Conservation (phyloP, 2,329 filamentous ascomycete species). For the Claviceps paspali region DNA sequence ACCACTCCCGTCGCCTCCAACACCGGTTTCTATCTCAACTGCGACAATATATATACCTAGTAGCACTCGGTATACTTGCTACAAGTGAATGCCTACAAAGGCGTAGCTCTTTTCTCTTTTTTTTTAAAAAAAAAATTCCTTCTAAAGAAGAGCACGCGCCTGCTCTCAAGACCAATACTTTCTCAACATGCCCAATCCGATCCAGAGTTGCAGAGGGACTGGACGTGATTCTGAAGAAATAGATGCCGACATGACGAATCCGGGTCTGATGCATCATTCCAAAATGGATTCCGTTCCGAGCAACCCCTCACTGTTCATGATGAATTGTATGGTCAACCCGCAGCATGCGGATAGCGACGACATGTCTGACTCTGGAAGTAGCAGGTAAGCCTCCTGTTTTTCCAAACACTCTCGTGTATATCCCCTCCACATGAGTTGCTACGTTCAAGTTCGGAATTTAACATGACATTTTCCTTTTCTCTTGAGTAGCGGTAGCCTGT, state of each 20-base stretch:
- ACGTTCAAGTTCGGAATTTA: slow-evolving; percentile 4
- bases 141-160: too few relatives aligned
- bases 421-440: too few relatives aligned
- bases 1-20: too few relatives aligned
- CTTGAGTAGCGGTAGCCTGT: slow-evolving; percentile 2
- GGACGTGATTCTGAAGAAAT: slow-evolving; percentile 12
- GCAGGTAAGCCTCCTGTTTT: slow-evolving; percentile 3
- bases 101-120: too few relatives aligned
- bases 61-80: too few relatives aligned
- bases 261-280: slow-evolving; percentile 2
- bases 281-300: neutral
- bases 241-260: slow-evolving; percentile 16
- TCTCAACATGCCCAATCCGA: slow-evolving; percentile 7
- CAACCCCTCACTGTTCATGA: neutral
- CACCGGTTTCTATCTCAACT: too few relatives aligned
- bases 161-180: too few relatives aligned
- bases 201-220: slow-evolving; percentile 6
- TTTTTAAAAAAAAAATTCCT: too few relatives aligned
- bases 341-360: slow-evolving; percentile 5
- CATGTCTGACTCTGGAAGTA: slow-evolving; percentile 7
- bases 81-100: too few relatives aligned
- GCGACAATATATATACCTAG: neutral
- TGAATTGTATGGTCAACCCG: slow-evolving; percentile 1
- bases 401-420: too few relatives aligned
- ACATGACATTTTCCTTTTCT: neutral